Evolutionary conservation across 164 flowering plant genomes (phyloP).

Genomic region (Magnolia officinalis): DNA sequence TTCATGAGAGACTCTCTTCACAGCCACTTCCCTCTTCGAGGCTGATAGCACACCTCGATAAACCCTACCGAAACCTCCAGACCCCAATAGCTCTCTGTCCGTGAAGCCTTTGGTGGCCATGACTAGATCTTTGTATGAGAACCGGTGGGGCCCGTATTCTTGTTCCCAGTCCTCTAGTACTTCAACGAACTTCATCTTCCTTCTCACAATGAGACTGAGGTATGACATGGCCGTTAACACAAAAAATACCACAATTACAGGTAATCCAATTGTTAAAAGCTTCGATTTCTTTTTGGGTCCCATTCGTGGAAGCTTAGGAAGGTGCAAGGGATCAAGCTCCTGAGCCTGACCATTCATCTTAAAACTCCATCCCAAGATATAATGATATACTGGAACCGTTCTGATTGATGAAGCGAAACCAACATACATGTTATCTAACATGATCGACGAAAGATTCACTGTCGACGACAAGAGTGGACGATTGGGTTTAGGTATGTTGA

Average conservation of each 20-base stretch:
- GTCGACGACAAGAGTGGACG: conserved; percentile 6
- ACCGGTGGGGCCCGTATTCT: no score
- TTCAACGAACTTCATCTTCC: conserved; percentile 31
- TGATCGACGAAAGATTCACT: conserved; percentile 3
- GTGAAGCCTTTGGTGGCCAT: no score
- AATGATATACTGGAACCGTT: neutral
- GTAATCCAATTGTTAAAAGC: conserved; percentile 5
- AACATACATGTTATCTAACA: conserved; percentile 12
- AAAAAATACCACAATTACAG: neutral
- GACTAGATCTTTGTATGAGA: no score
- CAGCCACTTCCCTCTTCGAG: no score
- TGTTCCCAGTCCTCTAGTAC: neutral
- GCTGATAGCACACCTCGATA: no score
- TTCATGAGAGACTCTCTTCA: no score
- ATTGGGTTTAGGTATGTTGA: conserved; percentile 3
- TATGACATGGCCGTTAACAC: neutral
- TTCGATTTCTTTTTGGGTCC: conserved; percentile 5
- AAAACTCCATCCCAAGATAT: no score
- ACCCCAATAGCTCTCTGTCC: no score
- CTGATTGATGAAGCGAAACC: conserved; percentile 14
- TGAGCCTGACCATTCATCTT: no score
- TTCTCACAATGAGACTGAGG: neutral
- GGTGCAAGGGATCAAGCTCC: conserved; percentile 3
- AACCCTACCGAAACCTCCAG: no score
- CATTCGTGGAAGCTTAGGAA: conserved; percentile 10